Conservation (phyloP, 768 basidiomycete genomes). For the Lactifluus subvellereus region DNA sequence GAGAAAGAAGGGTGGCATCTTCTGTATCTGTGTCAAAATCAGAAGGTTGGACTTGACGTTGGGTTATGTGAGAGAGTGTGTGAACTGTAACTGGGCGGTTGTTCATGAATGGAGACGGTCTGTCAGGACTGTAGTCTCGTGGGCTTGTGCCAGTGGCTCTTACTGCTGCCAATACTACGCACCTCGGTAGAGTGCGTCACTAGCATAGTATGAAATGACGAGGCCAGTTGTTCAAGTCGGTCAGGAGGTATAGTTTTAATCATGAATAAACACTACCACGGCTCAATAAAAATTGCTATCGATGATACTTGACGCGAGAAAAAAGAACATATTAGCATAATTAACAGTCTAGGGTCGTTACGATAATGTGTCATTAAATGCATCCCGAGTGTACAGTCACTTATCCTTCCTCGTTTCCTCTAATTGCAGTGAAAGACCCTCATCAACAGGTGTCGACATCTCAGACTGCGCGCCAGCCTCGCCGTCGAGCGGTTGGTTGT, state of each 20-base stretch:
- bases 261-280: background rate
- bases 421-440: background rate
- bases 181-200: too few species aligned
- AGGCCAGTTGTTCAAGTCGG: too few species aligned
- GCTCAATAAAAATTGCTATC: constrained; percentile 1
- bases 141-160: too few species aligned
- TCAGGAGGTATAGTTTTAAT: background rate
- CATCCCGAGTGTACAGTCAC: background rate
- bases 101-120: background rate
- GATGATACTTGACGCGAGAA: background rate
- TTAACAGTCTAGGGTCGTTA: constrained; percentile 4
- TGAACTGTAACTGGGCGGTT: background rate
- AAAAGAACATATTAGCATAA: background rate
- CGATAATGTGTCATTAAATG: background rate
- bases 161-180: too few species aligned
- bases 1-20: constrained; percentile 1
- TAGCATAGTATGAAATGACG: too few species aligned
- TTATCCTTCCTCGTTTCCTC: constrained; percentile 12
- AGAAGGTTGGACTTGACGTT: background rate
- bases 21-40: background rate
- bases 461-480: background rate
- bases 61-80: background rate
- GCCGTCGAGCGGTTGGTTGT: background rate
- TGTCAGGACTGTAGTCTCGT: too few species aligned
- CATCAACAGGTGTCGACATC: background rate